These are phyloP conservation scores for Aspergillus fischeri DNA, from an alignment of 2,329 filamentous ascomycete genomes.

Conservation along the genomic window DNA sequence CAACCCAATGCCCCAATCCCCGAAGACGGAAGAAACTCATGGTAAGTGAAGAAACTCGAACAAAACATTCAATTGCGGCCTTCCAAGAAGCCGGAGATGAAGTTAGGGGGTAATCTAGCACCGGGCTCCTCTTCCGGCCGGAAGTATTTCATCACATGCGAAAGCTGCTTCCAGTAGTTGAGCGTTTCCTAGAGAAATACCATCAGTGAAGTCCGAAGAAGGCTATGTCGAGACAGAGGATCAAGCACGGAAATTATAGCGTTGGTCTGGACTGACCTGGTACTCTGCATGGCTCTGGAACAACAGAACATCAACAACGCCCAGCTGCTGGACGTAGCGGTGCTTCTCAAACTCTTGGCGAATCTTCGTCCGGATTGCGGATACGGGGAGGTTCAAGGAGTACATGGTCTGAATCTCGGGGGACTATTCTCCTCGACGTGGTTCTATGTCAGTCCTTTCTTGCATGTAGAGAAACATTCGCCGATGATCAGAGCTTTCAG, in stretches of 20 bases:
- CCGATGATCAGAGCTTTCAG: background rate
- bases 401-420: constrained; percentile 98
- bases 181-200: constrained; percentile 70
- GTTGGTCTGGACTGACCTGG: constrained; percentile 60
- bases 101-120: constrained; percentile 74
- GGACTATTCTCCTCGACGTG: constrained; percentile 54
- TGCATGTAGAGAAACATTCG: background rate
- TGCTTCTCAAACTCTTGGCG: constrained; percentile 96
- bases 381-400: constrained; percentile 82
- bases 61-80: constrained; percentile 52
- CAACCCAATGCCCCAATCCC: background rate
- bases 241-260: background rate
- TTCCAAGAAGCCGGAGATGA: constrained; percentile 94
- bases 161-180: constrained; percentile 98
- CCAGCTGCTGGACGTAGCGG: constrained; percentile 85
- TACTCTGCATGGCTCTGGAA: constrained; percentile 90
- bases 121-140: constrained; percentile 77
- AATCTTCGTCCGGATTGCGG: constrained; percentile 84
- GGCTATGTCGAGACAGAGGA: background rate
- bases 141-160: constrained; percentile 96
- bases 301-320: constrained; percentile 81
- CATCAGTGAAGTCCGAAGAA: constrained; percentile 2
- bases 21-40: constrained; percentile 14
- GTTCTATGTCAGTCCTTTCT: background rate
- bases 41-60: constrained; percentile 11